These are phyloP conservation scores for Psophocarpus tetragonolobus DNA, from an alignment of 306 rosid species.

Conservation along the genomic window DNA sequence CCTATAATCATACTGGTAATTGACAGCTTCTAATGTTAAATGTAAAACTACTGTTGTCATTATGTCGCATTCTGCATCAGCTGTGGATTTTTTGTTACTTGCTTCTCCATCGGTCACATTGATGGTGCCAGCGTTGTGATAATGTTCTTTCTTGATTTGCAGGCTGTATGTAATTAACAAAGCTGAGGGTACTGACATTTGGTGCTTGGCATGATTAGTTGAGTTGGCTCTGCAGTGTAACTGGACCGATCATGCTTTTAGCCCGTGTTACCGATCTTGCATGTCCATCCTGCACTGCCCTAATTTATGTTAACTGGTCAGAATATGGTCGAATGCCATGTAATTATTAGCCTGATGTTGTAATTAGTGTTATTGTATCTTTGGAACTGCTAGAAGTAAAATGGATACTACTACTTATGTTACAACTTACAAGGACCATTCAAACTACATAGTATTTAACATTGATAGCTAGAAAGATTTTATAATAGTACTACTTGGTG, in stretches of 20 bases:
- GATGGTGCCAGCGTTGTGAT: slow-evolving; percentile 19
- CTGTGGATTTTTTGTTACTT: slow-evolving; percentile 36
- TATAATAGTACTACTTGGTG: not conserved
- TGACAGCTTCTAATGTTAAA: not conserved
- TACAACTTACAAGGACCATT: slow-evolving; percentile 3
- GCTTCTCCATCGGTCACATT: slow-evolving; percentile 13
- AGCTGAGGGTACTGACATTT: slow-evolving; percentile 28
- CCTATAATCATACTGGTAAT: slow-evolving; percentile 3
- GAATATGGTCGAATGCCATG: slow-evolving; percentile 32
- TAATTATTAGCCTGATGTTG: slow-evolving; percentile 34
- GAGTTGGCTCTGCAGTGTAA: slow-evolving; percentile 33
- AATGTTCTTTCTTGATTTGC: slow-evolving; percentile 39
- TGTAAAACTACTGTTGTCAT: not conserved
- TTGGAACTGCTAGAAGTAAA: slow-evolving; percentile 29
- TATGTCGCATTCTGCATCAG: slow-evolving; percentile 15
- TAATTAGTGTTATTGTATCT: slow-evolving; percentile 29
- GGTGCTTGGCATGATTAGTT: slow-evolving; percentile 25
- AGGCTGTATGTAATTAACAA: slow-evolving; percentile 68
- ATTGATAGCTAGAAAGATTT: slow-evolving; percentile 2
- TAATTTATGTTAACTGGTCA: slow-evolving; percentile 31
- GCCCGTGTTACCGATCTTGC: slow-evolving; percentile 25
- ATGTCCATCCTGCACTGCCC: slow-evolving; percentile 25
- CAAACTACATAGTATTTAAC: slow-evolving; percentile 18
- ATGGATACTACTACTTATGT: slow-evolving; percentile 9
- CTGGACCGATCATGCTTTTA: slow-evolving; percentile 31